Evolutionary conservation across 257 asterid genomes (phyloP).

Genomic region (Osmanthus fragrans): DNA sequence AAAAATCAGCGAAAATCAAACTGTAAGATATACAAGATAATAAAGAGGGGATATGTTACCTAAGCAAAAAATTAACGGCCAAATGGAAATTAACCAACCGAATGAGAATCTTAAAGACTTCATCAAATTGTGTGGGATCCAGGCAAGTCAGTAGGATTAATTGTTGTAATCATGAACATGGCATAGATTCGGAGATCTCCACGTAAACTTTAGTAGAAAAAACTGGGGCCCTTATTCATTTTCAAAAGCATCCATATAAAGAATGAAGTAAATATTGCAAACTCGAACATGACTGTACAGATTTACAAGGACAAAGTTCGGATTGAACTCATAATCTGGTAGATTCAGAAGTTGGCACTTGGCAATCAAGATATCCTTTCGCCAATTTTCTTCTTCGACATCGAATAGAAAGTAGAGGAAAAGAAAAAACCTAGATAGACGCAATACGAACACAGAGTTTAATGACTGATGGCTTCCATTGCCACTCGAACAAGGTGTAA

Average conservation of each 20-base stretch:
- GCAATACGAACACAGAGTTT: slow-evolving; percentile 27
- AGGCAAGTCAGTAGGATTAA: slow-evolving; percentile 12
- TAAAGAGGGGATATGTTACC: background rate
- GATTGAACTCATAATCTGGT: slow-evolving; percentile 25
- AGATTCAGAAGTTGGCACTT: slow-evolving; percentile 20
- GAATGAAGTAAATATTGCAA: slow-evolving; percentile 26
- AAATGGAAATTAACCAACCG: slow-evolving; percentile 28
- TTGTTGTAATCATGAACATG: slow-evolving; percentile 7
- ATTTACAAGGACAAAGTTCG: slow-evolving; percentile 41
- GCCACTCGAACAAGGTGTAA: slow-evolving; percentile 85
- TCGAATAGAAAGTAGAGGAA: slow-evolving; percentile 17
- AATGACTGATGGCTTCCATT: slow-evolving; percentile 69
- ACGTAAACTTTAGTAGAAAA: slow-evolving; percentile 25
- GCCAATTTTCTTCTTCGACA: slow-evolving; percentile 13
- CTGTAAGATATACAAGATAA: background rate
- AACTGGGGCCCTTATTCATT: background rate
- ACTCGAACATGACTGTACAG: slow-evolving; percentile 50
- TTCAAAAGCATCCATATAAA: slow-evolving; percentile 12
- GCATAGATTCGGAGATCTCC: background rate
- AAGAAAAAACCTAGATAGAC: slow-evolving; percentile 27
- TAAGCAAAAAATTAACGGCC: background rate
- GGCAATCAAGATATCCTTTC: slow-evolving; percentile 10
- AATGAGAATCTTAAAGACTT: slow-evolving; percentile 17
- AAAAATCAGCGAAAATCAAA: background rate
- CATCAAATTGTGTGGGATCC: slow-evolving; percentile 20